These are phyloP conservation scores for Purshia tridentata DNA, from an alignment of 306 rosid species.

Conservation along the genomic window DNA sequence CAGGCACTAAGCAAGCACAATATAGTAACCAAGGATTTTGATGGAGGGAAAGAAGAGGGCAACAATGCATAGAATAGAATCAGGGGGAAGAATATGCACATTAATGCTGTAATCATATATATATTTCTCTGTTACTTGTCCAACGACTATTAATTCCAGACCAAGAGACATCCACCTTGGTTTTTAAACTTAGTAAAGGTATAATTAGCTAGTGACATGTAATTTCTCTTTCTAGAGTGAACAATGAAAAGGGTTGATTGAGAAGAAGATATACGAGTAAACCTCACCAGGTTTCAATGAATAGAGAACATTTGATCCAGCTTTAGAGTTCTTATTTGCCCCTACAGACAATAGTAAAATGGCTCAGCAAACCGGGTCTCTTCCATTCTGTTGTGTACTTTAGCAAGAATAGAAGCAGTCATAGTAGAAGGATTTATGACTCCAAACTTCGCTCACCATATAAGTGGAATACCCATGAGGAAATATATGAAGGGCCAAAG, in stretches of 20 bases:
- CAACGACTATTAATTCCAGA: neutral
- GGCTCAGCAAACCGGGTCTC: constrained; percentile 75
- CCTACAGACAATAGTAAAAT: constrained; percentile 90
- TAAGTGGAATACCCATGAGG: neutral
- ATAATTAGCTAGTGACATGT: neutral
- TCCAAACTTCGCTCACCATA: neutral
- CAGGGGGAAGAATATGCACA: neutral
- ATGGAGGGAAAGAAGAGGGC: constrained; percentile 25
- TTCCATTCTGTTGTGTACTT: constrained; percentile 52
- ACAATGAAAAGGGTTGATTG: constrained; percentile 6
- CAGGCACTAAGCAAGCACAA: constrained; percentile 63
- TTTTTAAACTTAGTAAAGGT: neutral
- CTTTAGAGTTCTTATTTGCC: constrained; percentile 64
- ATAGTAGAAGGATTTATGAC: neutral
- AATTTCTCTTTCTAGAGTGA: constrained; percentile 1
- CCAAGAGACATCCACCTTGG: neutral
- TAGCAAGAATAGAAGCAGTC: neutral
- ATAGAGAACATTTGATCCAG: constrained; percentile 70
- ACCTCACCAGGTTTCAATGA: constrained; percentile 75
- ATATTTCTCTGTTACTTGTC: no score
- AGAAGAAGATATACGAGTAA: constrained; percentile 18
- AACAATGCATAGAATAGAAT: neutral
- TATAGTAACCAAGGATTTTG: constrained; percentile 39
- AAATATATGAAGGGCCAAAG: constrained; percentile 10
- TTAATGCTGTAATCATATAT: neutral